phyloP scores from a whole-genome alignment of 495 filamentous ascomycete species.

The Lophium mytilinum region DNA sequence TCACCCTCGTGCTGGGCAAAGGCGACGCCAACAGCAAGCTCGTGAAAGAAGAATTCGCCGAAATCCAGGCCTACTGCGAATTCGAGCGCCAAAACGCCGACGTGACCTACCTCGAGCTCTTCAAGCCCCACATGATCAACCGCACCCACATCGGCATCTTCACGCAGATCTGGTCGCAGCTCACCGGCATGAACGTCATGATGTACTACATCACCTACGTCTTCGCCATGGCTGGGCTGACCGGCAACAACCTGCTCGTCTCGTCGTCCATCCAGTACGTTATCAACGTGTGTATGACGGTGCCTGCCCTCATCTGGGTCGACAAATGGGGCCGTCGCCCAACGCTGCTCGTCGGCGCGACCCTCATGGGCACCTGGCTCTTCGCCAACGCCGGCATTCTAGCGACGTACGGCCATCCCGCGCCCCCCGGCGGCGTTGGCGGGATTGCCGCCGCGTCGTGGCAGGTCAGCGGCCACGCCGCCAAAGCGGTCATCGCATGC shows the following conservation, averaged over 20 bases:
- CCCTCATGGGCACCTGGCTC: slow-evolving; percentile 2
- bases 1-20: slow-evolving; percentile 57
- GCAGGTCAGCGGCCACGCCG: slow-evolving; percentile 2
- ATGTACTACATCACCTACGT: slow-evolving; percentile 44
- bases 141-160: slow-evolving; percentile 65
- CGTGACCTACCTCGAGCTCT: slow-evolving; percentile 59
- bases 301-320: slow-evolving; percentile 41
- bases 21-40: slow-evolving; percentile 53
- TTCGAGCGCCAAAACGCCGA: slow-evolving; percentile 56
- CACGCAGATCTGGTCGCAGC: slow-evolving; percentile 75
- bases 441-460: slow-evolving; percentile 3
- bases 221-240: slow-evolving; percentile 11
- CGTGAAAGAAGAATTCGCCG: slow-evolving; percentile 55
- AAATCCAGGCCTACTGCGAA: slow-evolving; percentile 61
- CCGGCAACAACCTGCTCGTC: slow-evolving; percentile 45
- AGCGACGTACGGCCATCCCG: slow-evolving; percentile 1
- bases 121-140: slow-evolving; percentile 63
- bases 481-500: slow-evolving; percentile 23
- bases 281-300: slow-evolving; percentile 48
- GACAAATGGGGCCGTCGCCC: slow-evolving; percentile 51
- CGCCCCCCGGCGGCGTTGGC: slow-evolving; percentile 10
- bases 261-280: slow-evolving; percentile 66
- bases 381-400: slow-evolving; percentile 6
- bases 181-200: slow-evolving; percentile 84
- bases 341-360: slow-evolving; percentile 3